These are phyloP conservation scores for Atkinsonella hypoxylon DNA, from an alignment of 2,329 filamentous ascomycete species.

Conservation along the genomic window DNA sequence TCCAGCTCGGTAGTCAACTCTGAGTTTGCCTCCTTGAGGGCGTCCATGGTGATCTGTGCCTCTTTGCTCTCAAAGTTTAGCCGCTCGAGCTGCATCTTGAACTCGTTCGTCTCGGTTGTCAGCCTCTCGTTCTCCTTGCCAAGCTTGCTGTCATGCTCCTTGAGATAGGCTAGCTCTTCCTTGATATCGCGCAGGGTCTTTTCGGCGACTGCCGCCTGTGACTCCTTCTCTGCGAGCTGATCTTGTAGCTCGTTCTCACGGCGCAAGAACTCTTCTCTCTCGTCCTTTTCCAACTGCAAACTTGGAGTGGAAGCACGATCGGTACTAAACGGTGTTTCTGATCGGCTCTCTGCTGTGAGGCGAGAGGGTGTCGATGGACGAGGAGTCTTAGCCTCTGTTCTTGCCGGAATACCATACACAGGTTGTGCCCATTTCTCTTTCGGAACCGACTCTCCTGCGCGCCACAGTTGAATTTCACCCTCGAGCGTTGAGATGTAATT, in stretches of 20 bases:
- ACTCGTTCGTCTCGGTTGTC: constrained; percentile 74
- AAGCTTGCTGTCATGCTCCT: constrained; percentile 72
- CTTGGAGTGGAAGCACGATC: constrained; percentile 82
- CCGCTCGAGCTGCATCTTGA: constrained; percentile 94
- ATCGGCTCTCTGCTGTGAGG: constrained; percentile 42
- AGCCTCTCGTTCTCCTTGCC: constrained; percentile 86
- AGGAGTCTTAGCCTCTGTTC: constrained; percentile 31
- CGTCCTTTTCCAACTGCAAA: constrained; percentile 84
- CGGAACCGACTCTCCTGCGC: constrained; percentile 75
- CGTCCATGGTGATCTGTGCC: constrained; percentile 94
- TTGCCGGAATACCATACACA: constrained; percentile 32
- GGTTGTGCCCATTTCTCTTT: constrained; percentile 78
- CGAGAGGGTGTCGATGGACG: constrained; percentile 42
- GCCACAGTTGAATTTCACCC: constrained; percentile 76
- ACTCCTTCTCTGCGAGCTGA: constrained; percentile 87
- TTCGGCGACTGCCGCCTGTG: constrained; percentile 65
- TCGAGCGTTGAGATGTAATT: constrained; percentile 75
- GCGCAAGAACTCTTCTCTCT: constrained; percentile 88
- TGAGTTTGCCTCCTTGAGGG: constrained; percentile 86
- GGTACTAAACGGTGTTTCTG: constrained; percentile 53
- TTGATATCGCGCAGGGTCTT: constrained; percentile 71
- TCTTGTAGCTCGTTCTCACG: constrained; percentile 96
- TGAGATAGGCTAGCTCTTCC: constrained; percentile 74
- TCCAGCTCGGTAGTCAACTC: constrained; percentile 88
- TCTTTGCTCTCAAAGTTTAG: constrained; percentile 94